These are phyloP conservation scores for grape (Vitis vinifera) DNA, from an alignment of 164 flowering plant species.

Conservation along the genomic window ASM3070453v1 NC_081810.1:7825001-7825500, in stretches of 20 bases:
- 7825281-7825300: slow-evolving; percentile 75
- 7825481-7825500: slow-evolving; percentile 77
- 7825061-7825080: slow-evolving; percentile 90
- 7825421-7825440: slow-evolving; percentile 73
- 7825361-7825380: slow-evolving; percentile 81
- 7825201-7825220: slow-evolving; percentile 54
- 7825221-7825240: slow-evolving; percentile 46
- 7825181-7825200: slow-evolving; percentile 59
- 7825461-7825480: slow-evolving; percentile 76
- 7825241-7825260: slow-evolving; percentile 52
- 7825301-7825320: slow-evolving; percentile 60
- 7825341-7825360: slow-evolving; percentile 79
- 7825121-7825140: slow-evolving; percentile 99
- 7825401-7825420: slow-evolving; percentile 71
- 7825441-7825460: slow-evolving; percentile 87
- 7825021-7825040: too few species aligned
- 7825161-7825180: slow-evolving; percentile 80
- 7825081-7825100: slow-evolving; percentile 95
- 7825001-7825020: neutral
- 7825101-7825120: slow-evolving; percentile 91
- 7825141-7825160: slow-evolving; percentile 81
- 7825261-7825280: slow-evolving; percentile 84
- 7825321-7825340: slow-evolving; percentile 84
- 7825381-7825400: slow-evolving; percentile 79
- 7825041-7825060: too few species aligned